Conservation (phyloP, 2,329 filamentous ascomycete species). For the Penicillium sp. region DNA sequence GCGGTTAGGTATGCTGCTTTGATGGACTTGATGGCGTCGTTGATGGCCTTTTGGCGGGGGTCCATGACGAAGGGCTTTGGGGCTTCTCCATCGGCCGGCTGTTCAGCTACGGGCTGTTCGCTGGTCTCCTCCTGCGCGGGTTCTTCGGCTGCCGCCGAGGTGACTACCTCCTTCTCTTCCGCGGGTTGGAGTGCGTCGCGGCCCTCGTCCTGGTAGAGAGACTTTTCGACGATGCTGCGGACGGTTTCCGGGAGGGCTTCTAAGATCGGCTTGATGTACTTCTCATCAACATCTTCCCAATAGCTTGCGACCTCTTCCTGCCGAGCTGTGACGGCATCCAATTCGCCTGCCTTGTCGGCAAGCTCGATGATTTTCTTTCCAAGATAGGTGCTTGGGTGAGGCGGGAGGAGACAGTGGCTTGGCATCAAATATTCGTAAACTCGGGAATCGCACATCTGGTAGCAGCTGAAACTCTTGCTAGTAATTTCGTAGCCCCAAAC, state of each 20-base stretch:
- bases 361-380: conserved; percentile 78
- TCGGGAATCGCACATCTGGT: conserved; percentile 88
- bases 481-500: conserved; percentile 92
- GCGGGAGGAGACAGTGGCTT: conserved; percentile 86
- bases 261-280: conserved; percentile 69
- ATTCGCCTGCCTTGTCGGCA: conserved; percentile 69
- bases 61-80: conserved; percentile 23
- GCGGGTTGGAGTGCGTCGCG: conserved; percentile 25
- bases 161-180: conserved; percentile 15
- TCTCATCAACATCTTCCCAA: conserved; percentile 80
- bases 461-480: conserved; percentile 88
- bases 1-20: conserved; percentile 78
- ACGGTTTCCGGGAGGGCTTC: conserved; percentile 44
- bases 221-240: conserved; percentile 40
- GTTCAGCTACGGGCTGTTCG: conserved; percentile 3
- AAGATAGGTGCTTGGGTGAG: conserved; percentile 82
- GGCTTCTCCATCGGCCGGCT: conserved; percentile 5
- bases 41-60: conserved; percentile 50
- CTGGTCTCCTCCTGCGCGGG: conserved; percentile 7
- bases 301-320: conserved; percentile 77
- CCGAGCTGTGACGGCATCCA: conserved; percentile 65
- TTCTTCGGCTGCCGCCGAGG: conserved; percentile 7
- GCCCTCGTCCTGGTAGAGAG: conserved; percentile 39
- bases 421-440: conserved; percentile 98
- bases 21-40: conserved; percentile 67